Evolutionary conservation across 768 basidiomycete species (phyloP).

Genomic region (Trichaptum fuscoviolaceum): DNA sequence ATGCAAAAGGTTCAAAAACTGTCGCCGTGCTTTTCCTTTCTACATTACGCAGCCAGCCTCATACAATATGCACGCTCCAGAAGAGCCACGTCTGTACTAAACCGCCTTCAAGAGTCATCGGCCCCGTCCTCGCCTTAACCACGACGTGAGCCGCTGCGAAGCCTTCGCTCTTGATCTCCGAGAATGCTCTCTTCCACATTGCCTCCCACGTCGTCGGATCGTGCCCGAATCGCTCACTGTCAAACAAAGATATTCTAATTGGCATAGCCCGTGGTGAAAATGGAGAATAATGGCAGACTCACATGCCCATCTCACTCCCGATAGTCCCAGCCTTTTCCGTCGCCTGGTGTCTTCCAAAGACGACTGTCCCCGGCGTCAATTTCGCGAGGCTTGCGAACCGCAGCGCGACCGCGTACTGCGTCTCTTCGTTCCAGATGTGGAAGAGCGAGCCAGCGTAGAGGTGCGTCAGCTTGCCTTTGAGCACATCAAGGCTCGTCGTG

Average conservation of each 20-base stretch:
- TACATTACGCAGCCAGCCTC: neutral
- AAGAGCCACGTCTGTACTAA: neutral
- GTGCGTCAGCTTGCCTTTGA: constrained; percentile 22
- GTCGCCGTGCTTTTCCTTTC: neutral
- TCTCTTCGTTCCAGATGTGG: constrained; percentile 29
- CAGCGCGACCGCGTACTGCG: constrained; percentile 26
- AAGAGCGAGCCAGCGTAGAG: constrained; percentile 30
- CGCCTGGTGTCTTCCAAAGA: constrained; percentile 31
- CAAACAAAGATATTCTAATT: neutral
- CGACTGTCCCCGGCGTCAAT: constrained; percentile 18
- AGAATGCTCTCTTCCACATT: constrained; percentile 26
- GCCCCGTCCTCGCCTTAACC: constrained; percentile 16
- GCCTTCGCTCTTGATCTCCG: constrained; percentile 18
- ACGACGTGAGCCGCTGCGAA: constrained; percentile 17
- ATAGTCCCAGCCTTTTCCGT: constrained; percentile 20
- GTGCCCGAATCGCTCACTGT: constrained; percentile 25
- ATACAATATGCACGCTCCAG: neutral
- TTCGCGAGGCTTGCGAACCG: constrained; percentile 23
- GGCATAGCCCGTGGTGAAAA: neutral
- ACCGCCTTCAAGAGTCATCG: neutral
- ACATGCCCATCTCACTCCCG: constrained; percentile 23
- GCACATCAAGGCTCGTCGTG: constrained; percentile 18
- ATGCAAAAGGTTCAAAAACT: no score
- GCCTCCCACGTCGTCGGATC: constrained; percentile 24
- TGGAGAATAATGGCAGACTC: neutral